Base-by-base conservation (phyloP, 2,329 filamentous ascomycete species). In the Proliferodiscus dingleyae region DNA sequence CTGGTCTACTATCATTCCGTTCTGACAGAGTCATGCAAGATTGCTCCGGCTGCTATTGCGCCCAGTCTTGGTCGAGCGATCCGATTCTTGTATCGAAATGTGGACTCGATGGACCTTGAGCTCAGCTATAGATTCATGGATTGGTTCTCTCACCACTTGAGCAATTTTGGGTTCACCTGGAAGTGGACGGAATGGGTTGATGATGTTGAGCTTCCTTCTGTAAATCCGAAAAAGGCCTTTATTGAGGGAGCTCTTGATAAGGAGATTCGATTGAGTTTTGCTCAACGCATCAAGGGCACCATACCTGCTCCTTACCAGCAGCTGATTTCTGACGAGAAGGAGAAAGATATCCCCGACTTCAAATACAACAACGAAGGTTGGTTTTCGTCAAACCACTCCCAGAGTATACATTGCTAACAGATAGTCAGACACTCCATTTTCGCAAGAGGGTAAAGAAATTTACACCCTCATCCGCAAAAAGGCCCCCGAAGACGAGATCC, bases 151-250 rank as follows among this genome's bases (percentile, higher is more conserved):
- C 93, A 98, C 65, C 93, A 98, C 70, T 71, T 98, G 55, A 96
- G 90, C 70, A 98, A 98, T 70, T 98, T 98, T 64, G 93, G 95
- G 43, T 98, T 97, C 65, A 93, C 93, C 8, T 98, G 93, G 93
- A 97, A 97, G 68, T 98, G 93, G 93, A 84, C 86, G 13, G 93
- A 98, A 69, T 98, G 93, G 93, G 77, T 87, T 38, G 88, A 90
- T 13, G 89, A 97, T 63, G 81, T 95, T 13, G 75, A 81, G 34
- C 75, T 94, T 21, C 78, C 87, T 0, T 73, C 84, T 49, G 70
- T 93, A 26, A 81, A 95, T 63, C 90, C 93, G 1, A 86, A 84
- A 69, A 96, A 96, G 69, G 88, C 91, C 24, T 96, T 98, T 68
- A 93, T 98, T 54, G 74, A 83, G 43, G 91, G 89, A 16, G 85